These are phyloP conservation scores for Mycena filopes DNA, from an alignment of 768 basidiomycete species.

Conservation along the genomic window DNA sequence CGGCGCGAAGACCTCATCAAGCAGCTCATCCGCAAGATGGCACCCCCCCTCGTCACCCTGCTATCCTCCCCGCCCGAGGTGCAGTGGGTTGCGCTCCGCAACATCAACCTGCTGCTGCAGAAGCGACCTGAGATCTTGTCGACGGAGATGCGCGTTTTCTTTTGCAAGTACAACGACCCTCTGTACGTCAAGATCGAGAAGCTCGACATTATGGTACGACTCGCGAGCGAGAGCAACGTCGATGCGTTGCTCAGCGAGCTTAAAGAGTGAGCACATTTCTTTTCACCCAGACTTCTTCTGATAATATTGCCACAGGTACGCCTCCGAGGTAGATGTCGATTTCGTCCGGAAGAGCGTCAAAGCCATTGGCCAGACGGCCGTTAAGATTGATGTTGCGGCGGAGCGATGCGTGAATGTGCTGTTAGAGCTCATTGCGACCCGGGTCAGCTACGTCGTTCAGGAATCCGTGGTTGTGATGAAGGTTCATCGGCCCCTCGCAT, in stretches of 20 bases:
- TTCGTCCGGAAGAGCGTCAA: conserved; percentile 96
- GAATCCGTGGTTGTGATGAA: conserved; percentile 99
- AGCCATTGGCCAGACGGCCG: conserved; percentile 95
- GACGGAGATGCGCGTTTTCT: conserved; percentile 98
- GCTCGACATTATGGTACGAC: conserved; percentile 87
- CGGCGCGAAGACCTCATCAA: conserved; percentile 85
- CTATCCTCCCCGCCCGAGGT: conserved; percentile 97
- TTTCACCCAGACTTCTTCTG: background rate
- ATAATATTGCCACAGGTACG: conserved; percentile 68
- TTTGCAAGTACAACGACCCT: conserved; percentile 99
- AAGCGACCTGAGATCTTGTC: conserved; percentile 90
- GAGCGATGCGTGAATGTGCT: conserved; percentile 96
- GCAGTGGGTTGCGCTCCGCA: conserved; percentile 97
- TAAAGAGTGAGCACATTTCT: conserved; percentile 78
- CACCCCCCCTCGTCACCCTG: conserved; percentile 94
- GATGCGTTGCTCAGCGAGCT: conserved; percentile 95
- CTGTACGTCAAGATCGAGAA: conserved; percentile 99
- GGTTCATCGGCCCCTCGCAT: conserved; percentile 55
- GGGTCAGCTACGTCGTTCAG: conserved; percentile 97
- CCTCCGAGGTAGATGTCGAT: conserved; percentile 98
- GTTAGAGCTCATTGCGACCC: conserved; percentile 90
- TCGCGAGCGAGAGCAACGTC: conserved; percentile 80
- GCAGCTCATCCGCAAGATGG: conserved; percentile 94
- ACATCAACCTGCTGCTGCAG: conserved; percentile 96
- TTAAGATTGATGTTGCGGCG: conserved; percentile 94